phyloP scores from a whole-genome alignment of 495 filamentous ascomycete species.

The Barbatosphaeria neglecta region DNA sequence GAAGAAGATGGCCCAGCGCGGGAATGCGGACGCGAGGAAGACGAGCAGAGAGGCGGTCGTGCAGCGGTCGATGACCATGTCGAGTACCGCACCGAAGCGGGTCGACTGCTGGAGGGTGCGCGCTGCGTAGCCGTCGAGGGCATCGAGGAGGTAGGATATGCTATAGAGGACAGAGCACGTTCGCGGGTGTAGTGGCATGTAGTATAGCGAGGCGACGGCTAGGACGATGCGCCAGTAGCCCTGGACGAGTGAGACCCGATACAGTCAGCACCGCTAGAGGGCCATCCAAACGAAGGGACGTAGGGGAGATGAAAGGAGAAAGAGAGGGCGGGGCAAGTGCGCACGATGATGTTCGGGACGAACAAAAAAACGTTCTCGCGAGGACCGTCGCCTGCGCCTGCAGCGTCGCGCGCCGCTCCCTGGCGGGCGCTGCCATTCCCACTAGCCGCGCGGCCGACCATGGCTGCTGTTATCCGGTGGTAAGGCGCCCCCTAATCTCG shows the following conservation, averaged over 20 bases:
- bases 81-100: slow-evolving; percentile 86
- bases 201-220: slow-evolving; percentile 86
- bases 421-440: not conserved
- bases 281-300: not conserved
- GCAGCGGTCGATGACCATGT: slow-evolving; percentile 75
- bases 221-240: slow-evolving; percentile 85
- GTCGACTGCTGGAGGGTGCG: slow-evolving; percentile 83
- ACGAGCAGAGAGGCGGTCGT: slow-evolving; percentile 89
- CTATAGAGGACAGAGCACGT: slow-evolving; percentile 88
- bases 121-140: slow-evolving; percentile 83
- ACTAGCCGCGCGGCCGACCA: not conserved
- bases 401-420: not conserved
- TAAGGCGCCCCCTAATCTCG: too few species aligned
- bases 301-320: not conserved
- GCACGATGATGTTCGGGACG: slow-evolving; percentile 63
- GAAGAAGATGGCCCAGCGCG: slow-evolving; percentile 84
- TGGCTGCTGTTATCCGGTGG: not conserved
- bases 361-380: slow-evolving; percentile 77
- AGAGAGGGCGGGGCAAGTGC: too few species aligned
- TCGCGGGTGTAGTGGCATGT: slow-evolving; percentile 93
- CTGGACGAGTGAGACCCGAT: too few species aligned
- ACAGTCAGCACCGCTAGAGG: too few species aligned
- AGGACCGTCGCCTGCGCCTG: slow-evolving; percentile 4
- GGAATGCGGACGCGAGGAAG: slow-evolving; percentile 85
- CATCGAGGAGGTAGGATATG: slow-evolving; percentile 86